Percentiles rank a stretch among this genome's conserved stretches.
Evolutionary conservation across 2,329 filamentous ascomycete genomes (phyloP).

Genomic region (Verticillium dahliae): DNA sequence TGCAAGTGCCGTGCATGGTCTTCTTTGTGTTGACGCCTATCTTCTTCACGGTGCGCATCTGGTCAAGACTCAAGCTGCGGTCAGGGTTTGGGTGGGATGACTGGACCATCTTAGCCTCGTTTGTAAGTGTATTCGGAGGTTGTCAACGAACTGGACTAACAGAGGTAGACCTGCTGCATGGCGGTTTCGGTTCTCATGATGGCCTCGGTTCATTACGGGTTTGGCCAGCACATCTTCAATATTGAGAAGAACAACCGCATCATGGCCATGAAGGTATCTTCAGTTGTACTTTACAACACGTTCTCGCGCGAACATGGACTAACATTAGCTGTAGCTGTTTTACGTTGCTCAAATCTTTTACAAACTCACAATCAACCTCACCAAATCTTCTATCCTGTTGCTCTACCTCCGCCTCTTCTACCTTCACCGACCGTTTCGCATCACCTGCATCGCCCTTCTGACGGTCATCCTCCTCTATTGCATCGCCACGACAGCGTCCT

Average conservation of each 20-base stretch:
- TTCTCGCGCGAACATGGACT: neutral
- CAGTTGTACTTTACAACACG: too few relatives aligned
- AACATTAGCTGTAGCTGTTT: constrained; percentile 30
- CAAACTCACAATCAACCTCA: constrained; percentile 46
- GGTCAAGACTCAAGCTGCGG: constrained; percentile 28
- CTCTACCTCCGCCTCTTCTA: constrained; percentile 50
- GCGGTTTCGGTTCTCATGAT: constrained; percentile 31
- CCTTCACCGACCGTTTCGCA: constrained; percentile 30
- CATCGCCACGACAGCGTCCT: constrained; percentile 34
- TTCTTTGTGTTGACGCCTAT: constrained; percentile 36
- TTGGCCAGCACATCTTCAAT: constrained; percentile 31
- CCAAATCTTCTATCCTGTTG: constrained; percentile 44
- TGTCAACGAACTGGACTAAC: neutral
- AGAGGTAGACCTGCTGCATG: constrained; percentile 25
- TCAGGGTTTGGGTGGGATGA: constrained; percentile 34
- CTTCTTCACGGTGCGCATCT: constrained; percentile 31
- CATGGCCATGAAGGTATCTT: constrained; percentile 27
- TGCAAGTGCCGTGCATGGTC: constrained; percentile 30
- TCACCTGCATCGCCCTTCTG: constrained; percentile 32
- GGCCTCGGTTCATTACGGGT: constrained; percentile 31
- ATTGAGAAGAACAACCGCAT: constrained; percentile 24
- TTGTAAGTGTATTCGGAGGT: constrained; percentile 19
- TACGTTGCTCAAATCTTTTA: constrained; percentile 46
- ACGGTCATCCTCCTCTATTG: constrained; percentile 37
- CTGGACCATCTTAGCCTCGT: constrained; percentile 32